These are phyloP conservation scores for Bryum argenteum DNA, from an alignment of 225 moss, liverwort and hornwort species.

Conservation along the genomic window DNA sequence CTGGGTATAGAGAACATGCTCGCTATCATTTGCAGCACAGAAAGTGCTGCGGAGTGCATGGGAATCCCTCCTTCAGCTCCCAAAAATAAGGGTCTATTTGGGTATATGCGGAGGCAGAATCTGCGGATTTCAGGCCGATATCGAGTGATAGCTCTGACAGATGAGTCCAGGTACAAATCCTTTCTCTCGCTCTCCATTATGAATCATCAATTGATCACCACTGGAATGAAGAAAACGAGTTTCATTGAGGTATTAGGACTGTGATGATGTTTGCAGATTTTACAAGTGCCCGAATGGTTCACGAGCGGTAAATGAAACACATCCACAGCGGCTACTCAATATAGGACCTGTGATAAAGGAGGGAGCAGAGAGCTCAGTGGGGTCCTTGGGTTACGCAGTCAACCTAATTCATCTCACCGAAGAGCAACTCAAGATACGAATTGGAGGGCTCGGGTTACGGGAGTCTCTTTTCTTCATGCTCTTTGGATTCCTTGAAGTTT, in stretches of 20 bases:
- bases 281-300: conserved; percentile 24
- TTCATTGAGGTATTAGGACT: not conserved
- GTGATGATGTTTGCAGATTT: conserved; percentile 37
- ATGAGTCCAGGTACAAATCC: conserved; percentile 32
- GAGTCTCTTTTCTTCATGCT: conserved; percentile 47
- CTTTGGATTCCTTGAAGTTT: conserved; percentile 49
- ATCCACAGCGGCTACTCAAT: conserved; percentile 47
- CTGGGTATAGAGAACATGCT: conserved; percentile 43
- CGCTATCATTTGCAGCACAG: conserved; percentile 41
- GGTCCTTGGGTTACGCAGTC: conserved; percentile 50
- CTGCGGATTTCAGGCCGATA: conserved; percentile 34
- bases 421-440: conserved; percentile 29
- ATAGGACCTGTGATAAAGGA: conserved; percentile 26
- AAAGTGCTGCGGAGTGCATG: conserved; percentile 34
- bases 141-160: conserved; percentile 30
- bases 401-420: conserved; percentile 42
- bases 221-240: not conserved
- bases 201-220: not conserved
- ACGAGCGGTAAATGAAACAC: conserved; percentile 22
- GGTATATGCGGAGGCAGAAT: conserved; percentile 33
- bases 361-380: conserved; percentile 27
- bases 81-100: conserved; percentile 31
- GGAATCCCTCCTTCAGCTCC: conserved; percentile 11
- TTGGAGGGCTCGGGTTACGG: conserved; percentile 35
- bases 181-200: not conserved